Percentiles rank a stretch among this genome's conserved stretches.
phyloP scores from a whole-genome alignment of 306 rosid species.

The Boehmeria nivea region DNA sequence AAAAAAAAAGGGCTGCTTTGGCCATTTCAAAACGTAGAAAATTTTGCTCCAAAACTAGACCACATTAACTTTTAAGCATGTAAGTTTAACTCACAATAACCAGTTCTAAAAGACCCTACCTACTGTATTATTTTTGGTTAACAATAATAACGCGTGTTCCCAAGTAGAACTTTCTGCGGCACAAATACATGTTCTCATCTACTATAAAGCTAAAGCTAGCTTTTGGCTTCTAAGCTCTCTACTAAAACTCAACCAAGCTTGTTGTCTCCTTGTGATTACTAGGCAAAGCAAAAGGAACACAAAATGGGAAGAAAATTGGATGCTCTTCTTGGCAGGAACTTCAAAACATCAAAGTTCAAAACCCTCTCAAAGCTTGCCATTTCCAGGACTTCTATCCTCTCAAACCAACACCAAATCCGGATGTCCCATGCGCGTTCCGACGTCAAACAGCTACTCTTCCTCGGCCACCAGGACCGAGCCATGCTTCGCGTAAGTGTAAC shows the following conservation, averaged over 20 bases:
- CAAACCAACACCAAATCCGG: slow-evolving; percentile 42
- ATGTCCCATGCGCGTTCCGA: slow-evolving; percentile 45
- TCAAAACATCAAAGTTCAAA: slow-evolving; percentile 38
- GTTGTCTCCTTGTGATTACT: neutral
- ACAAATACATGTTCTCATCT: too few species aligned
- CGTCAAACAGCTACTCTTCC: slow-evolving; percentile 46
- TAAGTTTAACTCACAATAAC: too few species aligned
- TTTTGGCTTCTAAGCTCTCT: too few species aligned
- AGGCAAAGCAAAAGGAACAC: slow-evolving; percentile 5
- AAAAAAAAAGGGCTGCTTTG: neutral
- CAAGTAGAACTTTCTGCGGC: too few species aligned
- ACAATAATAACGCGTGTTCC: too few species aligned
- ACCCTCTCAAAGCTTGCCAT: slow-evolving; percentile 32
- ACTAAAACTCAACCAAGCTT: neutral
- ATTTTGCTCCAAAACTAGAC: neutral
- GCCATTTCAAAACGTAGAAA: neutral
- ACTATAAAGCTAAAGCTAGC: neutral
- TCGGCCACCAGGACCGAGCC: slow-evolving; percentile 54
- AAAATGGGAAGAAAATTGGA: slow-evolving; percentile 43
- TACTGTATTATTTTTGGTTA: too few species aligned
- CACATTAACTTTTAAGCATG: neutral
- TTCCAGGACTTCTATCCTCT: slow-evolving; percentile 51
- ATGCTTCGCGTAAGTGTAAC: slow-evolving; percentile 45
- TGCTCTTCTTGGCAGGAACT: slow-evolving; percentile 45
- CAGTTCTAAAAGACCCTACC: too few species aligned